Percentiles rank a stretch among this genome's conserved stretches.
Evolutionary conservation across 176 grass and related monocot genomes (phyloP).

Genomic region (barley (Hordeum vulgare)): MorexV3_pseudomolecules_assembly NC_058518.1:32207733-32208232

Average conservation of each 20-base stretch:
- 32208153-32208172: not conserved
- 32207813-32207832: not conserved
- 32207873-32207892: constrained; percentile 70
- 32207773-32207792: not conserved
- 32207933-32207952: not conserved
- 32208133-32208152: not conserved
- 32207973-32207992: not conserved
- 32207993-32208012: not conserved
- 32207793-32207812: not conserved
- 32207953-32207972: not conserved
- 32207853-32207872: not conserved
- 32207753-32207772: constrained; percentile 18
- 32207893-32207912: constrained; percentile 96
- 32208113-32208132: not conserved
- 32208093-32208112: not conserved
- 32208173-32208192: not conserved
- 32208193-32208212: not conserved
- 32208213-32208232: not conserved
- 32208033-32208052: not conserved
- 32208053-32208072: not conserved
- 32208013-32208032: not conserved
- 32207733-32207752: not conserved
- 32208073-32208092: not conserved
- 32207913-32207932: constrained; percentile 98
- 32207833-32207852: not conserved